These are phyloP conservation scores for Botrytis porri DNA, from an alignment of 2,329 filamentous ascomycete genomes.

Conservation along the genomic window DNA sequence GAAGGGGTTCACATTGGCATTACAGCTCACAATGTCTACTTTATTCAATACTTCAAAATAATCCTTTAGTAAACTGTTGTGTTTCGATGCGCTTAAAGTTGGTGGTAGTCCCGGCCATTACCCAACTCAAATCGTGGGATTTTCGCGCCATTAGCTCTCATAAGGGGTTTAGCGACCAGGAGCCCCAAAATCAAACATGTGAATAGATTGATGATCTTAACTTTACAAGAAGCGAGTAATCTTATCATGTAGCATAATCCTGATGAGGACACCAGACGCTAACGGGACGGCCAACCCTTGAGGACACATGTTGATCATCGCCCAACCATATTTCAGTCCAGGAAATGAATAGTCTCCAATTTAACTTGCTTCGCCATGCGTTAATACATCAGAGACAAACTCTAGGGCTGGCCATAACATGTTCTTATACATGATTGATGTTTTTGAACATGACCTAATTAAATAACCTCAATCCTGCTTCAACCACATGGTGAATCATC, in stretches of 20 bases:
- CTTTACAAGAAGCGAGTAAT: neutral
- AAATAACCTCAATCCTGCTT: neutral
- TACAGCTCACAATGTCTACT: neutral
- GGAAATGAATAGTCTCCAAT: neutral
- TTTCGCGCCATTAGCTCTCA: neutral
- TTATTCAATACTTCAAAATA: neutral
- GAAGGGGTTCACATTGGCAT: neutral
- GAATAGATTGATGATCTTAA: neutral
- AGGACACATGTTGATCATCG: neutral
- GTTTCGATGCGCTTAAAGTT: neutral
- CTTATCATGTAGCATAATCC: fast-evolving
- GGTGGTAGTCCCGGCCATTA: neutral
- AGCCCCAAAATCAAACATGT: neutral
- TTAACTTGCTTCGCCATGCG: neutral
- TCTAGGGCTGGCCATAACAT: neutral
- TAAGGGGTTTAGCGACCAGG: neutral
- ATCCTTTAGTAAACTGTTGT: neutral
- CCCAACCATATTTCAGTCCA: neutral
- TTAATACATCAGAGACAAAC: neutral
- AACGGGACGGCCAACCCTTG: neutral
- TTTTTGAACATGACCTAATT: neutral
- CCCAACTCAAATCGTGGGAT: neutral
- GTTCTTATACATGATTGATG: neutral
- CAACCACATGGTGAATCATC: neutral
- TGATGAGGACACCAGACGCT: neutral